phyloP scores from a whole-genome alignment of 2,329 filamentous ascomycete genomes.

The Coleophoma cylindrospora region DNA sequence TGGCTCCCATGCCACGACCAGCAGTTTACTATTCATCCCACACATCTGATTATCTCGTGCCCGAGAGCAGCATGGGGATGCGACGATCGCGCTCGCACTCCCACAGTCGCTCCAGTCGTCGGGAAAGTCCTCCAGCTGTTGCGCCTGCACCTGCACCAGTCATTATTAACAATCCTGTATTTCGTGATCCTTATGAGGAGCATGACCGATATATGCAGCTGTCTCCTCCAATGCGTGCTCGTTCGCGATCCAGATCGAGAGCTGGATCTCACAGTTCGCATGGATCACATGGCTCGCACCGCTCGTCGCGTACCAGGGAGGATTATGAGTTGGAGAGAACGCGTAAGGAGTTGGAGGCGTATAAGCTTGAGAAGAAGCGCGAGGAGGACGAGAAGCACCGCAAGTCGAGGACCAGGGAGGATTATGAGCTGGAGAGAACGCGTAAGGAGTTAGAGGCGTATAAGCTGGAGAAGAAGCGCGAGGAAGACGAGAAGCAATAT shows the following conservation, averaged over 20 bases:
- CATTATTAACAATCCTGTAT: slow-evolving; percentile 52
- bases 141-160: slow-evolving; percentile 35
- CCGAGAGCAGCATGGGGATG: slow-evolving; percentile 13
- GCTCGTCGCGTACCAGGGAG: slow-evolving; percentile 18
- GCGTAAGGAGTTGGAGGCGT: slow-evolving; percentile 37
- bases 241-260: slow-evolving; percentile 23
- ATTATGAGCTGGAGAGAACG: slow-evolving; percentile 37
- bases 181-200: slow-evolving; percentile 31
- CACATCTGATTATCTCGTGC: slow-evolving; percentile 4
- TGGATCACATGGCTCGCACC: background rate
- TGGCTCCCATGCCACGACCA: background rate
- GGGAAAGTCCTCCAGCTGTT: background rate
- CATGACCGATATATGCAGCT: slow-evolving; percentile 14
- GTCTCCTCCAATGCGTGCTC: slow-evolving; percentile 26
- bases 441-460: slow-evolving; percentile 39
- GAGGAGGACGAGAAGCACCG: slow-evolving; percentile 6
- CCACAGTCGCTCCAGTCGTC: slow-evolving; percentile 1
- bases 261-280: background rate
- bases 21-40: slow-evolving; percentile 2
- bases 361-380: slow-evolving; percentile 28
- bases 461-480: slow-evolving; percentile 24
- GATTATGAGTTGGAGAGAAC: slow-evolving; percentile 38
- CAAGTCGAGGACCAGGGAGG: slow-evolving; percentile 19
- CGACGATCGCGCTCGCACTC: slow-evolving; percentile 6
- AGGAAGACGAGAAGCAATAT: slow-evolving; percentile 26